Conservation (phyloP, 805 yeast genomes). For the Candida sithepensis region DNA sequence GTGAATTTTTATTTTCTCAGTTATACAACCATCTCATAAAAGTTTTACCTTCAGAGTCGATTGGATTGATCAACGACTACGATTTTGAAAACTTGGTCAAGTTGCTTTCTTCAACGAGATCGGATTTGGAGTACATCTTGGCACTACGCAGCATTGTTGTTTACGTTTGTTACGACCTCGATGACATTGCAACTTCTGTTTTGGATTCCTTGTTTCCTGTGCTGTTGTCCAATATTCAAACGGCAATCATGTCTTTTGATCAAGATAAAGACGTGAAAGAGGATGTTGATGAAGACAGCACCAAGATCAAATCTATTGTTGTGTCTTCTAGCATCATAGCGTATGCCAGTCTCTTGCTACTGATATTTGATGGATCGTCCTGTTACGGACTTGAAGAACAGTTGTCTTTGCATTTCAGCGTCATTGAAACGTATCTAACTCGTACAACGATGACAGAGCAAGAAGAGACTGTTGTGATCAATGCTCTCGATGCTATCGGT, state of each 20-base stretch:
- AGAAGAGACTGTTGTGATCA: slow-evolving; percentile 40
- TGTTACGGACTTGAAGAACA: slow-evolving; percentile 47
- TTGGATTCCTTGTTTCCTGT: slow-evolving; percentile 29
- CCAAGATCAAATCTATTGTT: slow-evolving; percentile 2
- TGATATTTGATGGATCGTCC: slow-evolving; percentile 46
- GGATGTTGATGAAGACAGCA: slow-evolving; percentile 8
- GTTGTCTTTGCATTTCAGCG: slow-evolving; percentile 39
- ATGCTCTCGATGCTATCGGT: slow-evolving; percentile 46
- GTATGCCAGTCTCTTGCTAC: slow-evolving; percentile 33
- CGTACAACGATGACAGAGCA: slow-evolving; percentile 29
- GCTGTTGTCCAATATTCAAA: slow-evolving; percentile 17
- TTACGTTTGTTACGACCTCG: slow-evolving; percentile 45
- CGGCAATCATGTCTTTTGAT: slow-evolving; percentile 4
- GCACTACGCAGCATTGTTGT: slow-evolving; percentile 41
- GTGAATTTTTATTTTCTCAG: slow-evolving; percentile 50
- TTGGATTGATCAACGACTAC: slow-evolving; percentile 31
- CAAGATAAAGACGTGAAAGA: not conserved
- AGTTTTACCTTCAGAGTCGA: slow-evolving; percentile 11
- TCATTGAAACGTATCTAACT: slow-evolving; percentile 33
- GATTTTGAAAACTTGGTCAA: slow-evolving; percentile 36
- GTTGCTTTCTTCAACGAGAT: slow-evolving; percentile 26
- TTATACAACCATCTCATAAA: slow-evolving; percentile 38
- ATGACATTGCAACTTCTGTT: slow-evolving; percentile 41
- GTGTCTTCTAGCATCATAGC: slow-evolving; percentile 22
- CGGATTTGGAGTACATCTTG: slow-evolving; percentile 34